These are phyloP conservation scores for Cercospora berteroae DNA, from an alignment of 2,329 filamentous ascomycete species.

Conservation along the genomic window DNA sequence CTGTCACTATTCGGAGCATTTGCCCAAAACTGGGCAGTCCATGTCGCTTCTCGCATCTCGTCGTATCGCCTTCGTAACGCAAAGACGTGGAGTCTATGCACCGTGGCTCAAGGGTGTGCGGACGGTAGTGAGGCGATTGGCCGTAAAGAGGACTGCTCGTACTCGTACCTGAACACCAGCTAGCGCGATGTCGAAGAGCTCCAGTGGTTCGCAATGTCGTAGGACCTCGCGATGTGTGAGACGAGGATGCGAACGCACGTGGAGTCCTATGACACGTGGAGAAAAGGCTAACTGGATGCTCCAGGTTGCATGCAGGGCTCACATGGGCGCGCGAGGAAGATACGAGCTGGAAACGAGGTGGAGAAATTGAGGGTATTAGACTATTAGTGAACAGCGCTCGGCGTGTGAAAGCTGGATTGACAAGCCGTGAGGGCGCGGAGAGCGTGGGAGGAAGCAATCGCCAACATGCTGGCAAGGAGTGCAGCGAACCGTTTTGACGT, in stretches of 20 bases:
- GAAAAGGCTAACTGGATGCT: background rate
- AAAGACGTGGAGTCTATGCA: background rate
- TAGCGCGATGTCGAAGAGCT: background rate
- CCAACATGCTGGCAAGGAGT: background rate
- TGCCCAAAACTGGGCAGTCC: background rate
- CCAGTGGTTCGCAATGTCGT: background rate
- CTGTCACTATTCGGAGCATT: background rate
- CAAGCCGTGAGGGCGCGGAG: background rate
- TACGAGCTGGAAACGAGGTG: slow-evolving; percentile 6
- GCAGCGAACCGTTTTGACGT: background rate
- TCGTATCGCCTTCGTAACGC: background rate
- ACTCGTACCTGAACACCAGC: slow-evolving; percentile 8
- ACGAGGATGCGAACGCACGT: background rate
- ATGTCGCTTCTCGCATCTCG: background rate
- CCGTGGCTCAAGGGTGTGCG: background rate
- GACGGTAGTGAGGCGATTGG: background rate
- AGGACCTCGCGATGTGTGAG: background rate
- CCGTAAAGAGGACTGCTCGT: background rate
- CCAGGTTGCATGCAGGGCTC: background rate
- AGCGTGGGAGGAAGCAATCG: background rate
- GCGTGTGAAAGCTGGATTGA: background rate
- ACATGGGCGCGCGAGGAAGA: background rate
- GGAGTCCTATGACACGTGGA: background rate
- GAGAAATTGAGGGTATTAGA: background rate
- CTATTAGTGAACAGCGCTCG: background rate